Base-by-base conservation (phyloP, 75 land plant genomes). In the Selaginella tamariscina region DNA sequence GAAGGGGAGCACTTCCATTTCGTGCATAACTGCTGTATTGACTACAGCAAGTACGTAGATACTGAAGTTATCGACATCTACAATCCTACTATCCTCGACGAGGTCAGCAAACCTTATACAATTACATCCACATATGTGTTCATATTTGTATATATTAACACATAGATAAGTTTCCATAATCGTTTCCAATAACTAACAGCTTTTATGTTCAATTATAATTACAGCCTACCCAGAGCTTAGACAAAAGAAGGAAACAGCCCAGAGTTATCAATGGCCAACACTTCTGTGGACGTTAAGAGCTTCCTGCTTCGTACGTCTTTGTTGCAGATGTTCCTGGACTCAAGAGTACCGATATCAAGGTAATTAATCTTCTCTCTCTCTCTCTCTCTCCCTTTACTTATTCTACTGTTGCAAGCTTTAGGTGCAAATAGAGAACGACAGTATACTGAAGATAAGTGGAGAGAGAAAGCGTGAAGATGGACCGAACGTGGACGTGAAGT, bases 291-390 rank as follows among this genome's bases (percentile, higher is more conserved):
- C 71, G 81, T 88, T 18, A 65, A 24, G 86, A 86, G 49, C 54
- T 83, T 32, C 72, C 76, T 33, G 74, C 71, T 9, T 74, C 75
- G 31, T 88, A 83, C 74, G 31, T 78, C 56, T 86, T 86, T 54
- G 68, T 65, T 62, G 69, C 83, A 54, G 86, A 88, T 60, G 83
- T 88, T 27, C 93, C 89, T 1, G 92, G 93, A 13, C 69, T 86
- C 22, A 67, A 82, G 44, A 79, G 82, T 22, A 67, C 84, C 0
- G 89, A 88, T 28, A 74, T 88, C 5, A 82, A 83, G 82, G 91
- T 88, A 27, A 30, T 5, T 39, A 39, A 5, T 39, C 49, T 39
- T 15, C 49, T n/a, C n/a, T n/a, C n/a, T n/a, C n/a, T n/a, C n/a
- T n/a, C n/a, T n/a, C n/a, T n/a, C n/a, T n/a, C n/a, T n/a, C n/a